Evolutionary conservation across 148 eudicot genomes (phyloP).

Genomic region (Vaccinium darrowii): DNA sequence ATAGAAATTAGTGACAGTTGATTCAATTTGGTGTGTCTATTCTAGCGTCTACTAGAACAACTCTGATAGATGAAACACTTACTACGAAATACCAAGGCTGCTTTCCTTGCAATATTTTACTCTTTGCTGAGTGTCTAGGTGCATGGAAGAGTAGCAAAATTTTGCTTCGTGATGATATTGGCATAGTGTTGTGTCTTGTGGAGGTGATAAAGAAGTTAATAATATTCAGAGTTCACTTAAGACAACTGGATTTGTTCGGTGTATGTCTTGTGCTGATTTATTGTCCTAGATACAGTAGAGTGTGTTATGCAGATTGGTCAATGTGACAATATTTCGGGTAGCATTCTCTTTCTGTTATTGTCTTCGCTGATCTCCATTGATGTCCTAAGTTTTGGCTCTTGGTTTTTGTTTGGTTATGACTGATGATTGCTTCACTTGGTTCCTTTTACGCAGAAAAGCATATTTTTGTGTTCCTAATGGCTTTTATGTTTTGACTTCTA

Average conservation of each 20-base stretch:
- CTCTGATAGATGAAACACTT: neutral
- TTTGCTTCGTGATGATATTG: neutral
- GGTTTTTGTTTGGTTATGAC: neutral
- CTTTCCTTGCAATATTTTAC: neutral
- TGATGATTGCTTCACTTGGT: neutral
- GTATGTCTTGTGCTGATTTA: neutral
- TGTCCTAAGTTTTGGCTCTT: neutral
- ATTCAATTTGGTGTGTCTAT: neutral
- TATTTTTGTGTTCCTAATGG: neutral
- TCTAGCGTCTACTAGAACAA: neutral
- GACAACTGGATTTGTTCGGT: neutral
- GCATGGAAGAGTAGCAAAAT: neutral
- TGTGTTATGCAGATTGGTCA: neutral
- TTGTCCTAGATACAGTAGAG: neutral
- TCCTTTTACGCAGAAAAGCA: neutral
- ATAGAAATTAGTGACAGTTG: neutral
- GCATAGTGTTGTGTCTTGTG: neutral
- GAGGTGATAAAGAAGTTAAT: neutral
- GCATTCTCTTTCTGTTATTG: neutral
- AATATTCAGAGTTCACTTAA: neutral
- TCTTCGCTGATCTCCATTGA: neutral
- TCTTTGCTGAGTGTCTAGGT: neutral
- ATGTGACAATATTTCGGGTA: neutral
- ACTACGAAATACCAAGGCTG: neutral
- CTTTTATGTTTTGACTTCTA: neutral